phyloP scores from a whole-genome alignment of 2,329 filamentous ascomycete genomes.

The Apiospora arundinis region DNA sequence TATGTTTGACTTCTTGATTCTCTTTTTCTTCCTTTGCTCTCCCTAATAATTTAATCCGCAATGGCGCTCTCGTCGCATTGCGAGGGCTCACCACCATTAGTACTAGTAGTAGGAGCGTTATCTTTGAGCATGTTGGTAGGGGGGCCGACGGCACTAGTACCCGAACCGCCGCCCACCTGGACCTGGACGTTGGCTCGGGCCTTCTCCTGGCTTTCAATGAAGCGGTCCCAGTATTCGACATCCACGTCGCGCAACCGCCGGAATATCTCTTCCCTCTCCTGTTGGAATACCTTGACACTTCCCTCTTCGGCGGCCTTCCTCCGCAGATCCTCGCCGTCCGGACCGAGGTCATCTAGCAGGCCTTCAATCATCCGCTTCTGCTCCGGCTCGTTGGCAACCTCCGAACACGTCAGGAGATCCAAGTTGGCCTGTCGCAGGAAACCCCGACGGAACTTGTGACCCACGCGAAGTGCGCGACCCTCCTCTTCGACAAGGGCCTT shows the following conservation, averaged over 20 bases:
- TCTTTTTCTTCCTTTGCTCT: neutral
- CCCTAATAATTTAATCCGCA: slow-evolving; percentile 41
- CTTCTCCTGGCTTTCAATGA: slow-evolving; percentile 68
- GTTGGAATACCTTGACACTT: slow-evolving; percentile 65
- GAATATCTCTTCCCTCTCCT: slow-evolving; percentile 59
- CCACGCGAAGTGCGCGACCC: slow-evolving; percentile 60
- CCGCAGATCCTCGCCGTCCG: slow-evolving; percentile 65
- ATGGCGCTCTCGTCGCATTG: slow-evolving; percentile 50
- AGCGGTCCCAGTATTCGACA: slow-evolving; percentile 67
- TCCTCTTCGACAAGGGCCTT: slow-evolving; percentile 63
- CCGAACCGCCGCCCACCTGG: slow-evolving; percentile 29
- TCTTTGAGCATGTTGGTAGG: slow-evolving; percentile 27
- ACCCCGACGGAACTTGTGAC: slow-evolving; percentile 61
- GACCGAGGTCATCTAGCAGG: slow-evolving; percentile 67
- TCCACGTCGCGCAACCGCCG: slow-evolving; percentile 63
- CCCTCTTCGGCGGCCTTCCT: slow-evolving; percentile 63
- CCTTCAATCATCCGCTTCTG: slow-evolving; percentile 62
- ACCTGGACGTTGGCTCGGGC: slow-evolving; percentile 59
- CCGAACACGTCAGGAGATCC: slow-evolving; percentile 51
- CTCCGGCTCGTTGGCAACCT: slow-evolving; percentile 57
- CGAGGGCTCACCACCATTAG: slow-evolving; percentile 21
- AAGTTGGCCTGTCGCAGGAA: slow-evolving; percentile 60
- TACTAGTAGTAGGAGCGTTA: slow-evolving; percentile 29
- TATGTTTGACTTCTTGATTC: neutral
- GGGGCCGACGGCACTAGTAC: slow-evolving; percentile 25